Conservation (phyloP, 108 stramenopile species). For the Seminavis robusta region DNA sequence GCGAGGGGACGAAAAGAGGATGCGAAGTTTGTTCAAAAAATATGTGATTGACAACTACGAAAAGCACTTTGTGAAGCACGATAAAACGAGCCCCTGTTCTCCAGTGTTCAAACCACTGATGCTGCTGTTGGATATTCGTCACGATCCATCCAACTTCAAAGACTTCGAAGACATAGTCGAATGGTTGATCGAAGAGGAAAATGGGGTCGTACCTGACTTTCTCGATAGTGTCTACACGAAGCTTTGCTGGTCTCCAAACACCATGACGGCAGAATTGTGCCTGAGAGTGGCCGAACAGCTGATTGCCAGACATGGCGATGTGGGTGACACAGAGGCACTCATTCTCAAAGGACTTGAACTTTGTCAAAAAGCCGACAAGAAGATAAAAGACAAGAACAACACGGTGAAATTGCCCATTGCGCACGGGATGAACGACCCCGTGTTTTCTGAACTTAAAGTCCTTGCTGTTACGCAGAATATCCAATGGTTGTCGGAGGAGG, state of each 20-base stretch:
- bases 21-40: conserved; percentile 24
- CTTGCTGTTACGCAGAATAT: no score
- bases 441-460: no score
- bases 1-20: conserved; percentile 17
- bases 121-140: conserved; percentile 13
- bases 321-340: no score
- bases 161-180: not conserved
- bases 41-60: conserved; percentile 37
- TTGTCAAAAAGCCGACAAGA: no score
- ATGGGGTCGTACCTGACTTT: not conserved
- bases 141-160: no score
- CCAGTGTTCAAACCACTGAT: conserved; percentile 10
- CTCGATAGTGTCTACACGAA: conserved; percentile 1
- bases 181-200: not conserved
- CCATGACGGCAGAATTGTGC: conserved; percentile 14
- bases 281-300: not conserved
- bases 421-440: no score
- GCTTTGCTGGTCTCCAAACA: conserved; percentile 6
- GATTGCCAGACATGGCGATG: no score
- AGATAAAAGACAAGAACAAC: no score
- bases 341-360: no score
- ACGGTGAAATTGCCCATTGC: no score
- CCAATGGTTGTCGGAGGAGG: no score
- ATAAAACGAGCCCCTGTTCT: conserved; percentile 16
- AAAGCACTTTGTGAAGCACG: conserved; percentile 30